Percentiles rank a stretch among this genome's conserved stretches.
These are phyloP conservation scores for Raphanus hybrid DNA, from an alignment of 441 rosid genomes.

Conservation along the genomic window DNA sequence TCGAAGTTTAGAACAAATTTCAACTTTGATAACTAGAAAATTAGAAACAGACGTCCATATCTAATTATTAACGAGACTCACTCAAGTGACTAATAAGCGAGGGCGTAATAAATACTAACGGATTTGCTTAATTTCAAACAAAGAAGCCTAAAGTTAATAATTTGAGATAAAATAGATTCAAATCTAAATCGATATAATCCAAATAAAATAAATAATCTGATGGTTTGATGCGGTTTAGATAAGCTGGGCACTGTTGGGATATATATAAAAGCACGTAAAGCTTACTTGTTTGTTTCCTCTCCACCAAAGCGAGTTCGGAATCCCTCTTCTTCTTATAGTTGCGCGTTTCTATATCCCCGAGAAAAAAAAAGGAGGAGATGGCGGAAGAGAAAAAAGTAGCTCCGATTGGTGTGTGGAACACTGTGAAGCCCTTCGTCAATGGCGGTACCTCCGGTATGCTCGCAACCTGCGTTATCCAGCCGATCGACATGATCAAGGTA, in stretches of 20 bases:
- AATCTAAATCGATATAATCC: conserved; percentile 13
- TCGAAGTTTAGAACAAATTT: neutral
- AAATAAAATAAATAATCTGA: neutral
- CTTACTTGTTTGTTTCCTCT: conserved; percentile 17
- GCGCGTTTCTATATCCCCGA: neutral
- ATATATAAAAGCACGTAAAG: conserved; percentile 26
- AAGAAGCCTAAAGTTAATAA: conserved; percentile 5
- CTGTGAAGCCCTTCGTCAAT: conserved; percentile 90
- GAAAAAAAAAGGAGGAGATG: conserved; percentile 43
- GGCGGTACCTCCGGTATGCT: conserved; percentile 99
- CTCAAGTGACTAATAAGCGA: neutral
- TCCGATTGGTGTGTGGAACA: conserved; percentile 70
- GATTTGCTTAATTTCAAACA: conserved; percentile 10
- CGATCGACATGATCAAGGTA: conserved; percentile 98
- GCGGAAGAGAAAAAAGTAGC: conserved; percentile 81
- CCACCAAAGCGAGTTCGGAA: conserved; percentile 31
- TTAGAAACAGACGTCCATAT: neutral
- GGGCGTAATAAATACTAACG: conserved; percentile 1
- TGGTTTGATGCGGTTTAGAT: conserved; percentile 32
- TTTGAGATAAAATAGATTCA: conserved; percentile 17
- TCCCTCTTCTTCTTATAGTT: conserved; percentile 17
- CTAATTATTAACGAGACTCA: neutral
- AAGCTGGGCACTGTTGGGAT: conserved; percentile 16
- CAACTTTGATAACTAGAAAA: neutral
- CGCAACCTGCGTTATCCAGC: conserved; percentile 98